Percentiles rank a stretch among this genome's conserved stretches.
Evolutionary conservation across 176 grass and related monocot species (phyloP).

Genomic region (Ampelocalamus luodianensis): DNA sequence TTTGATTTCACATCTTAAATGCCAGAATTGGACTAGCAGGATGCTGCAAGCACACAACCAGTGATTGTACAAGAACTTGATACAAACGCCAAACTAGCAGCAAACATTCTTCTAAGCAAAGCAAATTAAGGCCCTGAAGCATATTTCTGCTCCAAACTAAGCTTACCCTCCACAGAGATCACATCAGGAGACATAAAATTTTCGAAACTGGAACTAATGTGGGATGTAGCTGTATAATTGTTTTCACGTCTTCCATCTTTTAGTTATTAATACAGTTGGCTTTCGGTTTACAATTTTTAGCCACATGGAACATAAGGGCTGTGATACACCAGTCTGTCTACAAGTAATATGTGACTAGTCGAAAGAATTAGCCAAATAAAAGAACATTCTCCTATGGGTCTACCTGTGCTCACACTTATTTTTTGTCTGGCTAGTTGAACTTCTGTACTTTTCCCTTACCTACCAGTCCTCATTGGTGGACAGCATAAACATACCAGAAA

Average conservation of each 20-base stretch:
- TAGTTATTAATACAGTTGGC: slow-evolving; percentile 5
- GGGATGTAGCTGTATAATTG: slow-evolving; percentile 4
- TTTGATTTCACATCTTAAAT: not conserved
- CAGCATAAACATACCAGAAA: not conserved
- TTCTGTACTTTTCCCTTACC: slow-evolving; percentile 13
- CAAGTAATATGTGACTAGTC: not conserved
- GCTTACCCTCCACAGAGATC: slow-evolving; percentile 14
- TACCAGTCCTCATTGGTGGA: slow-evolving; percentile 4
- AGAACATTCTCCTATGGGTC: not conserved
- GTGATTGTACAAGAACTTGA: slow-evolving; percentile 12
- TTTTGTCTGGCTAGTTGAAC: not conserved
- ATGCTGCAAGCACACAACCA: slow-evolving; percentile 8
- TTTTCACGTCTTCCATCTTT: not conserved
- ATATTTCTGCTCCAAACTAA: slow-evolving; percentile 3
- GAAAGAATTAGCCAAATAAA: slow-evolving; percentile 37
- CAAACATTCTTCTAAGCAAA: slow-evolving; percentile 15
- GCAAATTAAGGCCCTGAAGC: not conserved
- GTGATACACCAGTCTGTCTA: not conserved
- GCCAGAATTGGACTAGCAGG: slow-evolving; percentile 18
- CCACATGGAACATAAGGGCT: not conserved
- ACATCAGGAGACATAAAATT: slow-evolving; percentile 1
- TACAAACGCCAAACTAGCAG: slow-evolving; percentile 5
- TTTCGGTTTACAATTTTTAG: slow-evolving; percentile 1
- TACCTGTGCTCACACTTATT: slow-evolving; percentile 3
- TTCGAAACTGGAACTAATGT: not conserved